phyloP scores from a whole-genome alignment of 352 stramenopile species.

The Phytophthora syringae region DNA sequence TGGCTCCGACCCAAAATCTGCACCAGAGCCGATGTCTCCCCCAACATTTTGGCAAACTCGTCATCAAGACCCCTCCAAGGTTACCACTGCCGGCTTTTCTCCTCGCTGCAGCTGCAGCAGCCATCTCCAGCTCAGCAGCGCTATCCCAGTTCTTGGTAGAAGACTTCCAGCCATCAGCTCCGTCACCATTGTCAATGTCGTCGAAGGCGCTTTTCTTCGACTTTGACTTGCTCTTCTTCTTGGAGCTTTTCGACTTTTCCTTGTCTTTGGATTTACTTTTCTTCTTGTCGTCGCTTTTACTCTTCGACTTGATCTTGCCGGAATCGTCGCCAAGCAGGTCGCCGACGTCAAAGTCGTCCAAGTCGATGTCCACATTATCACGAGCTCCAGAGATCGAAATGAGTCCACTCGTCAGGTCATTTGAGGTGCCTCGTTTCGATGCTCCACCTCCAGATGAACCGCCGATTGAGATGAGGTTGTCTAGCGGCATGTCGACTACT shows the following conservation, averaged over 20 bases:
- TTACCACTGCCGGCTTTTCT: slow-evolving; percentile 51
- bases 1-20: slow-evolving; percentile 6
- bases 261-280: slow-evolving; percentile 42
- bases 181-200: slow-evolving; percentile 40
- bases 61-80: slow-evolving; percentile 43
- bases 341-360: slow-evolving; percentile 63
- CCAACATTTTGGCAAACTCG: slow-evolving; percentile 76
- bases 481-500: slow-evolving; percentile 44
- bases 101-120: slow-evolving; percentile 24
- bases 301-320: slow-evolving; percentile 30
- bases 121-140: slow-evolving; percentile 34
- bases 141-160: slow-evolving; percentile 36
- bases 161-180: slow-evolving; percentile 14
- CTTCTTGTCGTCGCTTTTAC: slow-evolving; percentile 40
- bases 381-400: slow-evolving; percentile 53
- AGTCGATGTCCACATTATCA: slow-evolving; percentile 51
- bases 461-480: slow-evolving; percentile 62
- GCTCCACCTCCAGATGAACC: too few species aligned
- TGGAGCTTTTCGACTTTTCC: slow-evolving; percentile 33
- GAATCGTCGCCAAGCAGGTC: slow-evolving; percentile 57
- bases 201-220: slow-evolving; percentile 41
- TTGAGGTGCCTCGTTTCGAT: slow-evolving; percentile 23
- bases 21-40: too few species aligned
- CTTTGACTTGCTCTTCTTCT: slow-evolving; percentile 59
- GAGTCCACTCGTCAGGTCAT: slow-evolving; percentile 67